phyloP scores from a whole-genome alignment of 805 yeast species.

The Barnettozyma wickerhamii region DNA sequence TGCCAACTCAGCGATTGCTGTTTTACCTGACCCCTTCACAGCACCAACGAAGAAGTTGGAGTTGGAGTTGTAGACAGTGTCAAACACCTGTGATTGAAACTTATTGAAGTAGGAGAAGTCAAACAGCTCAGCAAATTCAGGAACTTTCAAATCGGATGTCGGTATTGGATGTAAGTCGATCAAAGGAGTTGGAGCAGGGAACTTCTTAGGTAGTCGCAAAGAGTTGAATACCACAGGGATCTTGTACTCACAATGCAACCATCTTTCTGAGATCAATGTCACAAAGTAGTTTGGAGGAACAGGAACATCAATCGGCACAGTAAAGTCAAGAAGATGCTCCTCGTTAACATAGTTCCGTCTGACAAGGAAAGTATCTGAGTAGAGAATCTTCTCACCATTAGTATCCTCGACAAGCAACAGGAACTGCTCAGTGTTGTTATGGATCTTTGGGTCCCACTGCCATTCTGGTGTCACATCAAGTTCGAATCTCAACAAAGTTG shows the following conservation, averaged over 20 bases:
- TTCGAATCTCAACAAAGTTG: conserved; percentile 59
- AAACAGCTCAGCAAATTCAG: conserved; percentile 43
- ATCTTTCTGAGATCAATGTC: conserved; percentile 68
- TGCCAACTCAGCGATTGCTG: conserved; percentile 67
- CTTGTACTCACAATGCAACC: conserved; percentile 74
- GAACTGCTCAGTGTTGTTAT: conserved; percentile 64
- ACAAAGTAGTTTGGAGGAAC: conserved; percentile 73
- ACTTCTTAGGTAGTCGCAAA: conserved; percentile 55
- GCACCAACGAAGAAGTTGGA: conserved; percentile 65
- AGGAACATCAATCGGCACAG: conserved; percentile 51
- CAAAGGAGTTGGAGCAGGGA: conserved; percentile 58
- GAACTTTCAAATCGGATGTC: conserved; percentile 41
- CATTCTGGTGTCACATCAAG: conserved; percentile 68
- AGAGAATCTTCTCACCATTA: conserved; percentile 73
- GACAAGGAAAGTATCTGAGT: conserved; percentile 50
- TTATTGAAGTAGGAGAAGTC: conserved; percentile 56
- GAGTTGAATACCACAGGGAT: conserved; percentile 53
- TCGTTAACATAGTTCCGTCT: conserved; percentile 43
- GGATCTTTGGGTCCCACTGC: conserved; percentile 68
- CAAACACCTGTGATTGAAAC: conserved; percentile 70
- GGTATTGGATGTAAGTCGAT: conserved; percentile 49
- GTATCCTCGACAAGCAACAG: conserved; percentile 74
- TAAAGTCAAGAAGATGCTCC: conserved; percentile 58
- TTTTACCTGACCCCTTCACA: conserved; percentile 74
- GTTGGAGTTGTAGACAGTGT: conserved; percentile 50